phyloP scores from a whole-genome alignment of 2,329 filamentous ascomycete species.

The Sporothrix pallida region DNA sequence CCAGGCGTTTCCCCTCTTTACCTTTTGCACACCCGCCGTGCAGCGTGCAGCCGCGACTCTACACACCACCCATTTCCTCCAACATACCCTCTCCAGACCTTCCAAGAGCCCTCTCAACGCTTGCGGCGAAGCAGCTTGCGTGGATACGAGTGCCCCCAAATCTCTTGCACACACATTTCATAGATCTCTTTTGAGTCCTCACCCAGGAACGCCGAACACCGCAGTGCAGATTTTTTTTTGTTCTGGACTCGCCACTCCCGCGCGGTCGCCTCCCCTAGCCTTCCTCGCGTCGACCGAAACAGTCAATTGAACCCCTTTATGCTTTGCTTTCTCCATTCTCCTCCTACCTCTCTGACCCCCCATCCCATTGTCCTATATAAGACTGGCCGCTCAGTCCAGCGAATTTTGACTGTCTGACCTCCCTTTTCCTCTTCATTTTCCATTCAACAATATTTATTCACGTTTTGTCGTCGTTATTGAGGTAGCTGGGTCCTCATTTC shows the following conservation, averaged over 20 bases:
- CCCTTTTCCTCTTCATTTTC: conserved; percentile 14
- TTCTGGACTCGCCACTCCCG: conserved; percentile 34
- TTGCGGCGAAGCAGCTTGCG: conserved; percentile 32
- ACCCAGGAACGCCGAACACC: conserved; percentile 35
- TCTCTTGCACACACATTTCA: not conserved
- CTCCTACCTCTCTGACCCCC: conserved; percentile 4
- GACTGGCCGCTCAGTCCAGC: conserved; percentile 25
- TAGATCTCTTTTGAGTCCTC: not conserved
- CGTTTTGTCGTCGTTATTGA: conserved; percentile 48
- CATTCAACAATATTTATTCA: conserved; percentile 35
- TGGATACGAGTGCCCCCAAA: conserved; percentile 31
- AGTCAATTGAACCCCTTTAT: conserved; percentile 29
- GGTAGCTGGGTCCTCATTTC: conserved; percentile 43
- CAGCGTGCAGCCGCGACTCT: conserved; percentile 2
- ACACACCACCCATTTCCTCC: conserved; percentile 25
- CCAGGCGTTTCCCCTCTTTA: not conserved
- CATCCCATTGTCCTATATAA: conserved; percentile 28
- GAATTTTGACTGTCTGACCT: not conserved
- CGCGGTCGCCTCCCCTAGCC: conserved; percentile 24
- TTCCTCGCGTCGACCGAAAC: conserved; percentile 32
- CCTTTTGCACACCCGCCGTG: not conserved
- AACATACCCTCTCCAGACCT: not conserved
- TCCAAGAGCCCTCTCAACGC: not conserved
- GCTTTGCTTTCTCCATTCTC: not conserved
- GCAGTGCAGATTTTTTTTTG: conserved; percentile 33